A percentile compares a stretch with the other conserved stretches of the same genome.
Evolutionary conservation across 208 protist genomes (phyloP).

Genomic region (Borovskyia barvae): DNA sequence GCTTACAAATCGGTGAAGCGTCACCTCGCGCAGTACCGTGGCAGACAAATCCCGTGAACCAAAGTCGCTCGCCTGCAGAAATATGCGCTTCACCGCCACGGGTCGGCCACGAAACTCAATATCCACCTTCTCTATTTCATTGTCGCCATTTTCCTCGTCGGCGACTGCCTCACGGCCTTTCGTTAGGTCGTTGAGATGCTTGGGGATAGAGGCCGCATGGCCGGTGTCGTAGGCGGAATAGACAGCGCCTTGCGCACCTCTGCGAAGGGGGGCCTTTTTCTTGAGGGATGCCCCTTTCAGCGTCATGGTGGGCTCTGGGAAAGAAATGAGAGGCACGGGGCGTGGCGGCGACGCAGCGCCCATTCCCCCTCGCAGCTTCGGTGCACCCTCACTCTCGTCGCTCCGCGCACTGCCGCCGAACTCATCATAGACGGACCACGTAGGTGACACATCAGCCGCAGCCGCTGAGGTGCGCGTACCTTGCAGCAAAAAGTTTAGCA

Average conservation of each 20-base stretch:
- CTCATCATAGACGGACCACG: slow-evolving; percentile 78
- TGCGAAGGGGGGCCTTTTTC: slow-evolving; percentile 52
- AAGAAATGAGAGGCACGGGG: slow-evolving; percentile 28
- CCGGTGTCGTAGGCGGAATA: slow-evolving; percentile 60
- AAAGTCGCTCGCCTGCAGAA: slow-evolving; percentile 68
- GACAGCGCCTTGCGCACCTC: slow-evolving; percentile 80
- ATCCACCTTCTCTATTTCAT: background rate
- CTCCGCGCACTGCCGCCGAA: slow-evolving; percentile 1
- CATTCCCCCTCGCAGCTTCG: too few relatives aligned
- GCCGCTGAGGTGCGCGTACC: too few relatives aligned
- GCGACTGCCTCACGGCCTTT: background rate
- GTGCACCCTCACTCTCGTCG: background rate
- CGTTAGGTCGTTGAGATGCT: background rate
- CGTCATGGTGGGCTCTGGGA: slow-evolving; percentile 19
- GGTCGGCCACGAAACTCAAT: background rate
- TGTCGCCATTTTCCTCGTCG: background rate
- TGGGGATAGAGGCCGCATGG: background rate
- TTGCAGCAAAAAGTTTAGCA: too few relatives aligned
- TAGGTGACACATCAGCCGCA: slow-evolving; percentile 31
- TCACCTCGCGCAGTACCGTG: slow-evolving; percentile 73
- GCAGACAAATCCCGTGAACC: slow-evolving; percentile 64
- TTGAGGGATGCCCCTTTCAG: slow-evolving; percentile 51
- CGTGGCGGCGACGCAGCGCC: too few relatives aligned
- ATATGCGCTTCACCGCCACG: slow-evolving; percentile 85
- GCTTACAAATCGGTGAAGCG: slow-evolving; percentile 49